phyloP scores from a whole-genome alignment of 805 yeast genomes.

The Metschnikowia drakensbergensis region DNA sequence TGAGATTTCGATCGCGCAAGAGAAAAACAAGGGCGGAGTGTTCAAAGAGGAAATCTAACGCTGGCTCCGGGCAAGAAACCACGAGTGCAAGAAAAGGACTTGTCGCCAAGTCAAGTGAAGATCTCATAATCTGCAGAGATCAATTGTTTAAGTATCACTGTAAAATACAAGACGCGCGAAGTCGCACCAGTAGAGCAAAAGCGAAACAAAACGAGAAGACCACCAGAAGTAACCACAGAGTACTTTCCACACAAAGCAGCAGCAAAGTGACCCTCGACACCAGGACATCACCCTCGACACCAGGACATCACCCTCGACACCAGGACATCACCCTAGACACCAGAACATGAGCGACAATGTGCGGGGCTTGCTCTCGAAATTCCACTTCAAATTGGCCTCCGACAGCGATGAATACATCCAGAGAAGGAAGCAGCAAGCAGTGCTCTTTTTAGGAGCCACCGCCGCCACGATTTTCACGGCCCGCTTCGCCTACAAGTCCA shows the following conservation, averaged over 20 bases:
- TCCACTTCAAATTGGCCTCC: constrained; percentile 29
- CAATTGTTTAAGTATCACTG: constrained; percentile 1
- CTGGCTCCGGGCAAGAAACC: neutral
- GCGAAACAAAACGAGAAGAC: neutral
- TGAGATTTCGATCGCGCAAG: constrained; percentile 28
- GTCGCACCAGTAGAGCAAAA: neutral
- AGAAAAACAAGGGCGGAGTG: constrained; percentile 32
- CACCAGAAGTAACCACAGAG: neutral
- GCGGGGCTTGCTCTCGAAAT: constrained; percentile 4
- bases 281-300: neutral
- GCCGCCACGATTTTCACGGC: constrained; percentile 68
- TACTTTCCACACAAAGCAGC: neutral
- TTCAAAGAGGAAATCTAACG: constrained; percentile 40
- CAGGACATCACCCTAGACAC: neutral
- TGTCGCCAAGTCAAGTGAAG: neutral
- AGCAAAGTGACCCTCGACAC: too few species aligned
- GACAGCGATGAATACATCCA: constrained; percentile 50
- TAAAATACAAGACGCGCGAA: neutral
- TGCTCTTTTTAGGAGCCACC: constrained; percentile 68
- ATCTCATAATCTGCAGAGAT: constrained; percentile 1
- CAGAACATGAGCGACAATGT: neutral
- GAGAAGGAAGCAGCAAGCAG: constrained; percentile 69
- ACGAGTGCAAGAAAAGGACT: too few species aligned
- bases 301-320: neutral
- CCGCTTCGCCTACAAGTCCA: constrained; percentile 70